Conservation (phyloP, 2,329 filamentous ascomycete species). For the Scytalidium sp. region DNA sequence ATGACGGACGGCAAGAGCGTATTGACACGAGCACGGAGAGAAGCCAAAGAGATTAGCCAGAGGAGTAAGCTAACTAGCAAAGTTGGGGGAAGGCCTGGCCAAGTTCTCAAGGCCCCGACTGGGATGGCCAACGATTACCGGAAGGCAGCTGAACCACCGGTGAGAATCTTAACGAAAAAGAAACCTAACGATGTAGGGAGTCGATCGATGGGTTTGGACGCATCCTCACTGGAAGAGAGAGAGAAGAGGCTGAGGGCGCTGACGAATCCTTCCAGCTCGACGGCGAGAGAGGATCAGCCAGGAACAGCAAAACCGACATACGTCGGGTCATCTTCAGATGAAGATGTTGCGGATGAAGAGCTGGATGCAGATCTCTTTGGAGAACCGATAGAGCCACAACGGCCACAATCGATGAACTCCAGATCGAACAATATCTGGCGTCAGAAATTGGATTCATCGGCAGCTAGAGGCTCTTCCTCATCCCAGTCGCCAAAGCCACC, state of each 20-base stretch:
- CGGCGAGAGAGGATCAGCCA: slow-evolving; percentile 2
- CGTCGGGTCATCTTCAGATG: slow-evolving; percentile 19
- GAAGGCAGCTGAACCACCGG: slow-evolving; percentile 35
- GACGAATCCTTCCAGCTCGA: slow-evolving; percentile 10
- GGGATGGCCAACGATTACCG: slow-evolving; percentile 53
- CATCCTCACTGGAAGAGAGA: slow-evolving; percentile 29
- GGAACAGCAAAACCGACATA: slow-evolving; percentile 10
- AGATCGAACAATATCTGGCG: neutral
- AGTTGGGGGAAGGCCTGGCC: slow-evolving; percentile 26
- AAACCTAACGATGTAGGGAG: slow-evolving; percentile 9
- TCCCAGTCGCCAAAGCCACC: too few relatives aligned
- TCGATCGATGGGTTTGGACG: slow-evolving; percentile 7
- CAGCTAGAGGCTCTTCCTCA: slow-evolving; percentile 5
- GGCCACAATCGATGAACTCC: neutral
- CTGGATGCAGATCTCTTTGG: slow-evolving; percentile 21
- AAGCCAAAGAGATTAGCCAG: slow-evolving; percentile 51
- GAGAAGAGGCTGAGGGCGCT: slow-evolving; percentile 29
- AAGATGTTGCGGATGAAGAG: slow-evolving; percentile 16
- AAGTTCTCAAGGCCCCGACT: slow-evolving; percentile 46
- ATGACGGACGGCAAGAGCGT: slow-evolving; percentile 49
- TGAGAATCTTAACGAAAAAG: slow-evolving; percentile 30
- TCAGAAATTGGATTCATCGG: slow-evolving; percentile 1
- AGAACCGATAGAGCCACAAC: slow-evolving; percentile 6
- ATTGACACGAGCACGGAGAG: slow-evolving; percentile 53
- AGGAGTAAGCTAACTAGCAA: slow-evolving; percentile 42